A percentile compares a stretch with the other conserved stretches of the same genome.
Conservation (phyloP, 2,329 filamentous ascomycete genomes). For the Coleophoma cylindrospora region DNA sequence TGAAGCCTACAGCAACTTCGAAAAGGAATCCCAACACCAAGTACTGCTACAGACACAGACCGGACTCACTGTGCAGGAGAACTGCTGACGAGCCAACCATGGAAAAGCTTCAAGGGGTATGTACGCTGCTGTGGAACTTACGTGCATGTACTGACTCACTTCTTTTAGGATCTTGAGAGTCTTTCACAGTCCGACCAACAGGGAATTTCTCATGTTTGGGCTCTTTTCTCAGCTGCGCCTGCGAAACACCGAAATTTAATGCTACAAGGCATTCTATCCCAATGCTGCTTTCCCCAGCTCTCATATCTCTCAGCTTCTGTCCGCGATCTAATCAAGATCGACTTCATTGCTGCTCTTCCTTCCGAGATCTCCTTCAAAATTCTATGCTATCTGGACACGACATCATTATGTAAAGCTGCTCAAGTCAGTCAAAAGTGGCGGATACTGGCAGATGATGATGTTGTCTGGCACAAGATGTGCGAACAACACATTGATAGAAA, state of each 20-base stretch:
- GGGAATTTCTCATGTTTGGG: conserved; percentile 96
- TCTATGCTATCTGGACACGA: conserved; percentile 86
- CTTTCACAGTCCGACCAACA: conserved; percentile 84
- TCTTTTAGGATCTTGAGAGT: conserved; percentile 67
- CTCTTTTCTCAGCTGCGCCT: conserved; percentile 91
- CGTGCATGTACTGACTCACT: conserved; percentile 3
- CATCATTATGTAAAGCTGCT: conserved; percentile 90
- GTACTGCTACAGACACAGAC: conserved; percentile 92
- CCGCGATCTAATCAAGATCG: conserved; percentile 93
- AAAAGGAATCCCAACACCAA: conserved; percentile 68
- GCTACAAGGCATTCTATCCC: conserved; percentile 91
- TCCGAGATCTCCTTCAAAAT: conserved; percentile 92
- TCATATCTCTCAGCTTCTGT: conserved; percentile 89
- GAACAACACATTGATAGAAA: conserved; percentile 94
- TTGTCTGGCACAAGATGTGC: conserved; percentile 98
- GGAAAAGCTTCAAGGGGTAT: conserved; percentile 84
- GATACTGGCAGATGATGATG: conserved; percentile 88
- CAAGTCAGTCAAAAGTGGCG: conserved; percentile 91
- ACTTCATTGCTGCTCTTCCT: conserved; percentile 86
- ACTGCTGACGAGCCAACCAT: conserved; percentile 95
- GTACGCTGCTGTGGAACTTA: conserved; percentile 23
- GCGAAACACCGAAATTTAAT: conserved; percentile 92
- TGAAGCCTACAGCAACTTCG: conserved; percentile 30
- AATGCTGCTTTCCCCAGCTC: conserved; percentile 96
- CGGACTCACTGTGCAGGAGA: conserved; percentile 87